Base-by-base conservation (phyloP, 441 rosid species). In the Isatis lusitanica region DNA sequence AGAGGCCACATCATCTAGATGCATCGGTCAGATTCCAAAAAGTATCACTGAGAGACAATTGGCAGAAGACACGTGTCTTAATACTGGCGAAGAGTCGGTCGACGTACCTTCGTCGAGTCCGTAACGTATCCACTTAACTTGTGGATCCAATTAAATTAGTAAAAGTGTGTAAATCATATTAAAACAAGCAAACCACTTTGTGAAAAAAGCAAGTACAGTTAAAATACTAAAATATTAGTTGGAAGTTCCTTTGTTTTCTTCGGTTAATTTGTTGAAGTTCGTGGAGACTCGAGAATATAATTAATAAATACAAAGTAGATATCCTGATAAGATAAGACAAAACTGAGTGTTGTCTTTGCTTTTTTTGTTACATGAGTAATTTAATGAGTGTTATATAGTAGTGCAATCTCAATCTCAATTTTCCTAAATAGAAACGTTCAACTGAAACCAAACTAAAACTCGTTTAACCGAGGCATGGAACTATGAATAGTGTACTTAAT, bases 51-150 rank as follows among this genome's bases (percentile, higher is more conserved):
- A 17, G 12, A 64, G 50, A 65, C 73, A 76, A 76, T 71, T 57
- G 68, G 72, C 35, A 76, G 51, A 8, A 39, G 80, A 71, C 80
- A 65, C 72, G 75, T 71, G 76, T 17, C 68, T 7, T 42, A 30
- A 5, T 8, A 40, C 7, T 9, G 63, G 57, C 42, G 42, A 65
- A 43, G 68, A 74, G 76, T 71, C 76, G 76, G 76, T 69, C 59
- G 24, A 66, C 31, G 63, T 52, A 28, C 59, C 71, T 44, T 64
- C 30, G 4, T 60, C 8, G 31, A 68, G 18, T 63, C 11, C 71
- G 50, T 59, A 74, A 66, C 55, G 38, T 70, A 76, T 75, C 66
- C 71, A 76, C 75, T 76, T 39, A 38, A 55, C 35, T 16, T 36
- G 47, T 62, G 55, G 33, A 69, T 21, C 62, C 62, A 70, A 76